phyloP scores from a whole-genome alignment of 1,284 basidiomycete genomes.

The Earliella scabrosa region DNA sequence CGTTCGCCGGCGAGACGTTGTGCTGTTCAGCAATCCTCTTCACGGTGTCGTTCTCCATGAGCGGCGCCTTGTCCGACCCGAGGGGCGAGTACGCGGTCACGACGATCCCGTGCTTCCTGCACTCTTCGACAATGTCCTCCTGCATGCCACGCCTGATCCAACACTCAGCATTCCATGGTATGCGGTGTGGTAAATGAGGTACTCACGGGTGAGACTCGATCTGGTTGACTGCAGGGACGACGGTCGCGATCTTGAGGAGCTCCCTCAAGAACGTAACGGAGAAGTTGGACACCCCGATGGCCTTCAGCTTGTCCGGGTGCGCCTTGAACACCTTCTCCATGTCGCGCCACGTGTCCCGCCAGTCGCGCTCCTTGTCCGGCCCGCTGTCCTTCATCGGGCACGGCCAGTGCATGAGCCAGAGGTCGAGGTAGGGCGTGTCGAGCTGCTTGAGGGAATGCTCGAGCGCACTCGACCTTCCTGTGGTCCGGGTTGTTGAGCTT shows the following conservation, averaged over 20 bases:
- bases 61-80: slow-evolving; percentile 76
- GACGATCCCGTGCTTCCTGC: slow-evolving; percentile 63
- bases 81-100: slow-evolving; percentile 80
- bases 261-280: slow-evolving; percentile 63
- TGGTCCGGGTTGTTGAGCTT: slow-evolving; percentile 81
- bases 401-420: slow-evolving; percentile 86
- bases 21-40: slow-evolving; percentile 58
- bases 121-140: slow-evolving; percentile 65
- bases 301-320: slow-evolving; percentile 69
- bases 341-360: slow-evolving; percentile 79
- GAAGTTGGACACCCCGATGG: slow-evolving; percentile 81
- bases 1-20: slow-evolving; percentile 55
- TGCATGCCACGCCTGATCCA: slow-evolving; percentile 61
- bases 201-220: slow-evolving; percentile 77
- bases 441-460: slow-evolving; percentile 73
- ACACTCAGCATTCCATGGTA: neutral
- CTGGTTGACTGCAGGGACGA: slow-evolving; percentile 84
- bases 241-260: slow-evolving; percentile 60
- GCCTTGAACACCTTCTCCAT: slow-evolving; percentile 74
- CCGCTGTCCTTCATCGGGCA: slow-evolving; percentile 61
- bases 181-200: neutral
- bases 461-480: slow-evolving; percentile 66
- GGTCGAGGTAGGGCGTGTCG: slow-evolving; percentile 76
- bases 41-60: slow-evolving; percentile 64
- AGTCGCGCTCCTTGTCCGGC: slow-evolving; percentile 58